These are phyloP conservation scores for Phyllosticta citribraziliensis DNA, from an alignment of 2,329 filamentous ascomycete species.

Conservation along the genomic window DNA sequence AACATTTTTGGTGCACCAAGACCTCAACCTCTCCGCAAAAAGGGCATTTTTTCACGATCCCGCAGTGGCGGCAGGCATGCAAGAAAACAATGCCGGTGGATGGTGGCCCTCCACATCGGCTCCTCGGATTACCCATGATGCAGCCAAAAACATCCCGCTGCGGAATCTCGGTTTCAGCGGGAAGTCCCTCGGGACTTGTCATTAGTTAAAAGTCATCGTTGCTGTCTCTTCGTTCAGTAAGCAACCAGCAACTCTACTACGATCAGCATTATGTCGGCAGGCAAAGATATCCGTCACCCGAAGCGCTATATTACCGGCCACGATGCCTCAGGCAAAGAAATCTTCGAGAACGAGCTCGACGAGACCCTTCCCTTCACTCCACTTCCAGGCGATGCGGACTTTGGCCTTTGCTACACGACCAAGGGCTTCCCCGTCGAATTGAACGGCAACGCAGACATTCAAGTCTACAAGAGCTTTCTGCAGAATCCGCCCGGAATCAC, in stretches of 20 bases:
- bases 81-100: neutral
- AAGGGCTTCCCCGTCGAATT: slow-evolving; percentile 39
- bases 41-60: neutral
- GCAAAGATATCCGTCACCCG: slow-evolving; percentile 1
- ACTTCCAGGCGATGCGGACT: slow-evolving; percentile 37
- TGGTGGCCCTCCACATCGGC: neutral
- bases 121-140: neutral
- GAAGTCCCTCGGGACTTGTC: neutral
- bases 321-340: slow-evolving; percentile 24
- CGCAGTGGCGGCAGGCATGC: neutral
- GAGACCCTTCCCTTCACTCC: slow-evolving; percentile 27
- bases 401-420: slow-evolving; percentile 42
- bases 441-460: slow-evolving; percentile 36
- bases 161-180: neutral
- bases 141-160: neutral
- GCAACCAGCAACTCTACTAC: neutral
- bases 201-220: neutral
- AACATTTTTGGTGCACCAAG: neutral
- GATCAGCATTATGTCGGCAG: neutral
- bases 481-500: slow-evolving; percentile 40
- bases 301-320: slow-evolving; percentile 29
- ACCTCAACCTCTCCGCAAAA: neutral
- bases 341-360: slow-evolving; percentile 26
- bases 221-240: neutral
- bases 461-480: slow-evolving; percentile 36